Evolutionary conservation across 345 rosid species (phyloP), one percentile per base, ranked within the genome.

Genomic region (Garcia nutans): DNA sequence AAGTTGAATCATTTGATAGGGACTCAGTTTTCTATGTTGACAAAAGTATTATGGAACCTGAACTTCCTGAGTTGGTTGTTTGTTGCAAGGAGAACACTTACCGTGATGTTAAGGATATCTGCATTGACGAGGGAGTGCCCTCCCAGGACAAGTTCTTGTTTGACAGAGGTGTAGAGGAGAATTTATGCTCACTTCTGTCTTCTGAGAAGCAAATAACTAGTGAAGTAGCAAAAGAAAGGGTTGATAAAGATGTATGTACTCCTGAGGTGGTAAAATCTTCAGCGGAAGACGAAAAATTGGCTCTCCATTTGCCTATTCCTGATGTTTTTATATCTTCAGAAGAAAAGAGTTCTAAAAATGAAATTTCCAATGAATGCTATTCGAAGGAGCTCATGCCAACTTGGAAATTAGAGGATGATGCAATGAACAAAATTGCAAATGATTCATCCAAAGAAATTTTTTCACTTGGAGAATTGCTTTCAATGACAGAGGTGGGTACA

Each of bases 101-200:
- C 74, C 86, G 86, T 76, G 86, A 84, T 2, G 83, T 91, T 41
- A 96, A 93, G 84, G 99, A 92, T 74, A 90, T 93, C 17, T 92
- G 96, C 37, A 58, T 93, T 3, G 96, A 96, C 41, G 92, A 96
- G 74, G 94, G 86, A 67, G 82, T 92, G 22, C 91, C 89, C 41
- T 80, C 83, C 24, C 84, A 85, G 31, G 90, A 82, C 73, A 88
- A 82, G 83, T 84, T 89, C 70, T 83, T 86, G 77, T 88, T 88
- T 59, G 87, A 84, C 58, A 72, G 72, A 70, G 74, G n/a, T 65
- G 59, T 74, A 45, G 82, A 81, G 1, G 82, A 78, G 47, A 77
- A 60, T 26, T 52, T 70, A 26, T 57, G 62, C 65, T 20, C 73
- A 59, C 55, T 57, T 68, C 57, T 62, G 71, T 47, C 73, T 71